phyloP scores from a whole-genome alignment of 495 filamentous ascomycete genomes.

The Copromyces sp. region DNA sequence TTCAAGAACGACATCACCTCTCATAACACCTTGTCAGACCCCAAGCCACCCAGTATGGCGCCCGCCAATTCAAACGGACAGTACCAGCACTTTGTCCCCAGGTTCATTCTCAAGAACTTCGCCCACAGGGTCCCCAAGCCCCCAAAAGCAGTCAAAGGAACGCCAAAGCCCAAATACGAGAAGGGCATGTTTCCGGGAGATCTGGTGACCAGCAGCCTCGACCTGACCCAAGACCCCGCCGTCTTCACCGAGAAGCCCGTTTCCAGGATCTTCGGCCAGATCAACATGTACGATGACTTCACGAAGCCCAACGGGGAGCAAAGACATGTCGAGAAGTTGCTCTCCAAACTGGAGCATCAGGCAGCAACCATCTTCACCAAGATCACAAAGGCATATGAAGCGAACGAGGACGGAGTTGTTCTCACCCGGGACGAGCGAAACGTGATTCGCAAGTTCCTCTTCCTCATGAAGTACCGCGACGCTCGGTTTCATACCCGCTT shows the following conservation, averaged over 20 bases:
- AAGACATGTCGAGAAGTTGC: conserved; percentile 29
- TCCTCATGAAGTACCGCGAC: conserved; percentile 42
- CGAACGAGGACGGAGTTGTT: conserved; percentile 16
- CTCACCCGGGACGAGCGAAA: conserved; percentile 32
- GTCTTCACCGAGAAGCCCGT: conserved; percentile 24
- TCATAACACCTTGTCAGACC: neutral
- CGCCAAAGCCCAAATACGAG: conserved; percentile 7
- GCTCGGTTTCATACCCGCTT: conserved; percentile 24
- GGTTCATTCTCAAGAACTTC: conserved; percentile 38
- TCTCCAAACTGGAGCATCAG: conserved; percentile 25
- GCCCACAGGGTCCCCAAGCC: conserved; percentile 10
- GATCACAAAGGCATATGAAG: conserved; percentile 23
- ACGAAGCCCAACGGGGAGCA: conserved; percentile 13
- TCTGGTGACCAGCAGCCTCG: conserved; percentile 15
- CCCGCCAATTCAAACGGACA: conserved; percentile 5
- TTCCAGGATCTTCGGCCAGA: conserved; percentile 26
- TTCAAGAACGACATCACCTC: neutral
- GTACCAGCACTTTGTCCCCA: conserved; percentile 42
- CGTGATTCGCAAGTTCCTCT: conserved; percentile 41
- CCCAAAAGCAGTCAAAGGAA: neutral
- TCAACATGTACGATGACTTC: conserved; percentile 36
- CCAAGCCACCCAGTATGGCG: neutral
- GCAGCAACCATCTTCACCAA: conserved; percentile 21
- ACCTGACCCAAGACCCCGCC: conserved; percentile 12
- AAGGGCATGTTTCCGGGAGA: conserved; percentile 16